Percentiles rank a stretch among this genome's conserved stretches.
These are phyloP conservation scores for Clonostachys chloroleuca DNA, from an alignment of 2,329 filamentous ascomycete species.

Conservation along the genomic window DNA sequence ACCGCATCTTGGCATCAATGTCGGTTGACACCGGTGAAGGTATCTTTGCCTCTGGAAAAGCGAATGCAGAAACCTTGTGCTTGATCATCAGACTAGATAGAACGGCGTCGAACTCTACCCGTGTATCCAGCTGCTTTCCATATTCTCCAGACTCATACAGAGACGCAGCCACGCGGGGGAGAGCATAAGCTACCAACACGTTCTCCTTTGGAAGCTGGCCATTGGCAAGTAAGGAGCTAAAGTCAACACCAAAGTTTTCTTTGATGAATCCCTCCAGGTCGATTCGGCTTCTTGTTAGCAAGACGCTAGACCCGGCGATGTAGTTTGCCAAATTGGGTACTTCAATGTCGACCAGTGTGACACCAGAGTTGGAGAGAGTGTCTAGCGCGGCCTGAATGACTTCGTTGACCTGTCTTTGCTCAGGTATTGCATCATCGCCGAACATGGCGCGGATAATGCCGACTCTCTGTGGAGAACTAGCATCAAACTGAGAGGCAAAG, in stretches of 20 bases:
- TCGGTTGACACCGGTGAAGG: no score
- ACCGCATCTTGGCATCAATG: no score
- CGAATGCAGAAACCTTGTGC: no score
- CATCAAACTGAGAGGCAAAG: background rate
- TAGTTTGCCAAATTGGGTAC: background rate
- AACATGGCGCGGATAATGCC: background rate
- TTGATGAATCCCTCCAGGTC: background rate
- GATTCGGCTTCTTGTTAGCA: background rate
- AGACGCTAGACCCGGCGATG: background rate
- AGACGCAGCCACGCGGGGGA: no score
- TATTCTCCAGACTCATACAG: no score
- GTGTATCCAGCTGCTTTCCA: no score
- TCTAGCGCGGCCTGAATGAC: background rate
- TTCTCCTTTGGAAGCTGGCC: background rate
- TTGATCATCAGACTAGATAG: no score
- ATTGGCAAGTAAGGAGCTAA: background rate
- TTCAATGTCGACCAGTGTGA: background rate
- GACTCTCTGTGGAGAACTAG: background rate
- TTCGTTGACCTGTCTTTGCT: background rate
- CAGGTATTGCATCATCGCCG: background rate
- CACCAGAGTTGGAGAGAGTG: background rate
- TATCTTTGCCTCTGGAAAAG: no score
- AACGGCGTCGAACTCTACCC: no score
- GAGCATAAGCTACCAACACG: no score
- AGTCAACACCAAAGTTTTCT: background rate